phyloP scores from a whole-genome alignment of 805 yeast species.

The Wickerhamomyces tratensis region DNA sequence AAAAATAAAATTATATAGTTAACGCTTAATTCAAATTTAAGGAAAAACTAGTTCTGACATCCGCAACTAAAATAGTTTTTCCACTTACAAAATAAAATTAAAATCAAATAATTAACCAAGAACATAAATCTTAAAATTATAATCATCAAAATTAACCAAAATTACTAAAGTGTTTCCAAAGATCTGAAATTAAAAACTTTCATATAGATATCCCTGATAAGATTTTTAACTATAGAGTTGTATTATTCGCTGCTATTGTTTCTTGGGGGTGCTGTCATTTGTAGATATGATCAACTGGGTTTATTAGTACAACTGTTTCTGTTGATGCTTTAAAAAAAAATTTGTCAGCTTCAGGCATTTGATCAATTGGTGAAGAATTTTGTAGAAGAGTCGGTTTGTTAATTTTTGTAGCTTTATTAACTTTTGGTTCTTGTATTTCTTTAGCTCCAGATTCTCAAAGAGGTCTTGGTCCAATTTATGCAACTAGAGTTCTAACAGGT shows the following conservation, averaged over 20 bases:
- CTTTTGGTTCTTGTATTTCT: constrained; percentile 33
- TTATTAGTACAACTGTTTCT: constrained; percentile 9
- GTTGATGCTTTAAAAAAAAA: constrained; percentile 3
- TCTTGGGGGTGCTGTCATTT: constrained; percentile 20
- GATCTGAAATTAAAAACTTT: too few relatives aligned
- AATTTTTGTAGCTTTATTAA: constrained; percentile 9
- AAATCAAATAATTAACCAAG: too few relatives aligned
- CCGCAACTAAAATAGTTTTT: too few relatives aligned
- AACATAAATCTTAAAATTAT: too few relatives aligned
- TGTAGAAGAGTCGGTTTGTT: constrained; percentile 11
- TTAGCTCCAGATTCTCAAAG: constrained; percentile 21
- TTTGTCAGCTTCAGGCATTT: constrained; percentile 7
- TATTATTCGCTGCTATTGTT: constrained; percentile 19
- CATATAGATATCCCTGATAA: too few relatives aligned
- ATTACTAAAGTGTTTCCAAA: too few relatives aligned
- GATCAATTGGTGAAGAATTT: constrained; percentile 8
- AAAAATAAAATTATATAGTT: too few relatives aligned
- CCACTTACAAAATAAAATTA: too few relatives aligned
- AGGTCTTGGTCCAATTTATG: constrained; percentile 37
- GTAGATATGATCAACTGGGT: constrained; percentile 19
- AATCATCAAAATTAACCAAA: too few relatives aligned
- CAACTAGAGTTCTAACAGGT: constrained; percentile 39
- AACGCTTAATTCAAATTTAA: too few relatives aligned
- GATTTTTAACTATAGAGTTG: too few relatives aligned
- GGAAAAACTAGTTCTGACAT: too few relatives aligned